Base-by-base conservation (phyloP, 2,329 filamentous ascomycete genomes). In the Teratosphaeria zuluensis region DNA sequence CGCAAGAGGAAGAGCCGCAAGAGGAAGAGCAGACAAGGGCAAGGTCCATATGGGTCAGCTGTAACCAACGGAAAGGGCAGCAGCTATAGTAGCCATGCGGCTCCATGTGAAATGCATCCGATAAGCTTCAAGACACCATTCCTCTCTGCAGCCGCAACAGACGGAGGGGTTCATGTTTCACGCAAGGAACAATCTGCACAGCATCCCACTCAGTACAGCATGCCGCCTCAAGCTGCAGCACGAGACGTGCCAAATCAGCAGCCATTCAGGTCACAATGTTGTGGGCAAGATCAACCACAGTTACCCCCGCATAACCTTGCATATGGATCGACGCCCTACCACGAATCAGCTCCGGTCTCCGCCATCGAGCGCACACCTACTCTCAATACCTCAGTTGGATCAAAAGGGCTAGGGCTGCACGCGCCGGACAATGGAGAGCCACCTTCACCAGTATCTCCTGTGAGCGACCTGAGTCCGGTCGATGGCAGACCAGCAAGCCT, bases 31-130 rank as follows among this genome's bases (percentile, higher is more conserved):
- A 38, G 56, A n/a, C 24, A 14, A 46, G 48, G 51, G 7, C 30
- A 33, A 42, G 53, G 56, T n/a, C 61, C 61, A 12, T 62, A 62
- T 33, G 58, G 51, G 4, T 42, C 56, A 8, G 58, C 61, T 21
- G 14, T 55, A 33, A 35, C 51, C n/a, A 55, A 42, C 19, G 61
- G 61, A 19, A 62, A 62, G 52, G 54, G 53, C 9, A 55, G 31
- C 7, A 58, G 58, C 54, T 51, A 53, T 46, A 59, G 59, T 42
- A 46, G 28, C 35, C n/a, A 32, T 28, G 51, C 48, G 7, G 46
- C 56, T 4, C 48, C 58, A 16, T 59, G 57, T 7, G 56, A 62
- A 53, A 51, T 60, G 51, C 59, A 56, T 33, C 30, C 56, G 2
- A 56, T 58, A 35, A n/a, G 16, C 35, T 48, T 55, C 5, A 42